Conservation (phyloP, 352 stramenopile genomes). For the Peronospora destructor region DNA sequence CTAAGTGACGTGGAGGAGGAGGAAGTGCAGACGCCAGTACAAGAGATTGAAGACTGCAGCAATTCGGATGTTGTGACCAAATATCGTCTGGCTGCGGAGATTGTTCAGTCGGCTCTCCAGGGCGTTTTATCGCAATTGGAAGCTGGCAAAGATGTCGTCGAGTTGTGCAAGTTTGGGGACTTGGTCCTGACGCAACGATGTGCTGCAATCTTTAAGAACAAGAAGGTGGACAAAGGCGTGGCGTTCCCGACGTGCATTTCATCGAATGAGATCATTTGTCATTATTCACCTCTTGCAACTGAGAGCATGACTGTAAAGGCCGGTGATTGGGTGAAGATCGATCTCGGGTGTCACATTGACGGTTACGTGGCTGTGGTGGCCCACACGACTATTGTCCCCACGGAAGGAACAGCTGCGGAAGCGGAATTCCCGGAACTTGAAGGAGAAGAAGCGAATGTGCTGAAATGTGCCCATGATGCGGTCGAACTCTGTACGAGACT, state of each 20-base stretch:
- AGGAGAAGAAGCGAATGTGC: slow-evolving; percentile 89
- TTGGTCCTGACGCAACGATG: slow-evolving; percentile 77
- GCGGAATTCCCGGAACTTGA: slow-evolving; percentile 48
- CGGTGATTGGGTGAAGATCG: slow-evolving; percentile 89
- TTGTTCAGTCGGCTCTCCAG: slow-evolving; percentile 95
- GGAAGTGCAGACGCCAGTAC: slow-evolving; percentile 44
- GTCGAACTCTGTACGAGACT: slow-evolving; percentile 93
- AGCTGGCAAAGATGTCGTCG: slow-evolving; percentile 91
- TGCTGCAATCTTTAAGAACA: slow-evolving; percentile 94
- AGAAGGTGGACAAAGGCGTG: slow-evolving; percentile 96
- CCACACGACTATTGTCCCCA: slow-evolving; percentile 94
- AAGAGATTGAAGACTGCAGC: slow-evolving; percentile 77
- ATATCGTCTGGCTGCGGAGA: slow-evolving; percentile 97
- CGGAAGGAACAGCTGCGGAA: slow-evolving; percentile 57
- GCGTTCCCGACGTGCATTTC: slow-evolving; percentile 98
- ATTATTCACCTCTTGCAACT: slow-evolving; percentile 93
- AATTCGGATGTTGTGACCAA: slow-evolving; percentile 92
- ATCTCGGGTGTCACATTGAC: slow-evolving; percentile 99
- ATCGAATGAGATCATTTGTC: slow-evolving; percentile 98
- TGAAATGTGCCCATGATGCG: slow-evolving; percentile 95
- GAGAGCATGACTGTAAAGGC: slow-evolving; percentile 75
- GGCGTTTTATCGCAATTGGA: slow-evolving; percentile 92
- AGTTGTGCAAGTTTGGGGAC: slow-evolving; percentile 92
- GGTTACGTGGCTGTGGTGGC: slow-evolving; percentile 98
- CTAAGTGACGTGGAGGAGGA: slow-evolving; percentile 65